Percentiles rank a stretch among this genome's conserved stretches.
phyloP scores from a whole-genome alignment of 2,329 filamentous ascomycete genomes.

The Thielaviopsis euricoi region DNA sequence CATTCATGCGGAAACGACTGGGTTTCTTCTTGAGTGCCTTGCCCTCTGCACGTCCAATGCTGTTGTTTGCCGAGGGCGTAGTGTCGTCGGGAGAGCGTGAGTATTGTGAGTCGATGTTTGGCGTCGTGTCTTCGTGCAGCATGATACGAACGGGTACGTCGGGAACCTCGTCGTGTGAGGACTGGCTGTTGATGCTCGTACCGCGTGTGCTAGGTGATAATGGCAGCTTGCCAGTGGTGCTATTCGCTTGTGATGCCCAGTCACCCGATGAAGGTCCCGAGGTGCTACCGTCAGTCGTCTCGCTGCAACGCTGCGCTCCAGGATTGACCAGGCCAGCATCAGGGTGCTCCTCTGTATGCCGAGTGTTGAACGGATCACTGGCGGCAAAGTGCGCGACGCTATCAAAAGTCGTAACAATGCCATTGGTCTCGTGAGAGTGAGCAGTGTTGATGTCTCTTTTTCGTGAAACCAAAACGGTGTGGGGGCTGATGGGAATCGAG shows the following conservation, averaged over 20 bases:
- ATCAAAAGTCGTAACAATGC: constrained; percentile 28
- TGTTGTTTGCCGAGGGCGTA: constrained; percentile 21
- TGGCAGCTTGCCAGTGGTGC: constrained; percentile 46
- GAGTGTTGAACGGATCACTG: constrained; percentile 31
- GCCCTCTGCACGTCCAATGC: constrained; percentile 30
- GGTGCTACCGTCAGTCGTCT: constrained; percentile 43
- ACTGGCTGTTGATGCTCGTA: constrained; percentile 46
- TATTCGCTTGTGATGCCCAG: constrained; percentile 46
- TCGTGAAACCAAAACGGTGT: background rate
- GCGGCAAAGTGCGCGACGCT: constrained; percentile 30
- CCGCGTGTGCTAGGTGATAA: constrained; percentile 49
- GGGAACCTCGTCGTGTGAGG: constrained; percentile 32
- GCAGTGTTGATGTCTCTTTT: background rate
- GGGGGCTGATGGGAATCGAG: constrained; percentile 5
- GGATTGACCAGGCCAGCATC: constrained; percentile 14
- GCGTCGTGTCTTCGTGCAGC: constrained; percentile 7
- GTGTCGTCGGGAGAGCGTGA: constrained; percentile 8
- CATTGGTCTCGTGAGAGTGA: constrained; percentile 13
- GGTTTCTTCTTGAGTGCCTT: constrained; percentile 43
- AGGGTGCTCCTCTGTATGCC: constrained; percentile 6
- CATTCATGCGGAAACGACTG: constrained; percentile 47
- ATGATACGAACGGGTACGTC: constrained; percentile 8
- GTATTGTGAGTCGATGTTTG: constrained; percentile 4
- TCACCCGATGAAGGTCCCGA: constrained; percentile 38
- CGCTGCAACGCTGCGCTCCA: constrained; percentile 39